Conservation (phyloP, 2,329 filamentous ascomycete species). For the Alternaria brassicae region DNA sequence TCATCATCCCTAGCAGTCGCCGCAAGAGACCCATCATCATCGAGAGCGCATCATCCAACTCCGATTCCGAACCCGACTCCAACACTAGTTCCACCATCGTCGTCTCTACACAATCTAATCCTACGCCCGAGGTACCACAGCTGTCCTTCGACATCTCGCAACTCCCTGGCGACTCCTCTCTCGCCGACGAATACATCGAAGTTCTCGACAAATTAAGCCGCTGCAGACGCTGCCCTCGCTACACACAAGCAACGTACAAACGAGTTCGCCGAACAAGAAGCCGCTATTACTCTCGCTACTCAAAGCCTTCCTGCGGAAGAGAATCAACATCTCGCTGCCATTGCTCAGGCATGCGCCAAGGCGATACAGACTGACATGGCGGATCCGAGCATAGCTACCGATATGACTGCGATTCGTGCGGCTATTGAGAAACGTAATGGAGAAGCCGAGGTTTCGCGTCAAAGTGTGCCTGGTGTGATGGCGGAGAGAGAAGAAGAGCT, state of each 20-base stretch:
- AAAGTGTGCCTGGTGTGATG: background rate
- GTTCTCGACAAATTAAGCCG: background rate
- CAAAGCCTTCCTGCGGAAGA: background rate
- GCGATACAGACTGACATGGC: background rate
- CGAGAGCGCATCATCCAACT: background rate
- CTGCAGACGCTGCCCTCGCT: background rate
- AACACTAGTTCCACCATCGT: background rate
- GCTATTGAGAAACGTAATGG: background rate
- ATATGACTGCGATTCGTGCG: background rate
- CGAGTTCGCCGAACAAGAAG: background rate
- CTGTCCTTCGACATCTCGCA: background rate
- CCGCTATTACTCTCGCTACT: background rate
- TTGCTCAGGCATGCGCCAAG: background rate
- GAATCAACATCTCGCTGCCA: background rate
- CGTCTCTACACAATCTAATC: background rate
- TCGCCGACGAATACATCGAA: background rate
- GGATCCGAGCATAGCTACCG: background rate
- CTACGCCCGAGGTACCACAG: background rate
- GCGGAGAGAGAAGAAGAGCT: background rate
- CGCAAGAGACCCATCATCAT: background rate
- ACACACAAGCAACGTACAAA: too few species aligned
- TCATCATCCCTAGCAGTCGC: background rate
- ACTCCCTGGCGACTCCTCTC: background rate
- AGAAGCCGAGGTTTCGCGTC: background rate
- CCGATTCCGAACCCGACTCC: background rate